Base-by-base conservation (phyloP, 1,139 yeast genomes). In the Taphrina deformans region DNA sequence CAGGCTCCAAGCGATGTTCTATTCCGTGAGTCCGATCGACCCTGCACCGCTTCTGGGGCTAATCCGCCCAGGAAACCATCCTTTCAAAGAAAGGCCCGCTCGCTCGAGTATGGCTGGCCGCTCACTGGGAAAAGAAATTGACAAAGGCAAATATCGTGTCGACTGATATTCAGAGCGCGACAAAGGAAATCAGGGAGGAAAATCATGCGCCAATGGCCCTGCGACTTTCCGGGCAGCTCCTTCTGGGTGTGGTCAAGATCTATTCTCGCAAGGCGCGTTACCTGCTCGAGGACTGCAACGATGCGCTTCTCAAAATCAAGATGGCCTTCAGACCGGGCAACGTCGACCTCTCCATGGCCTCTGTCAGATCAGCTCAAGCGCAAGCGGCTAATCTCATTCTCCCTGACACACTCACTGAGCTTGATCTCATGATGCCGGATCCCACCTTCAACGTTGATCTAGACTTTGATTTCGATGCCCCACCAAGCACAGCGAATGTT, bases 31-130 rank as follows among this genome's bases (percentile, higher is more conserved):
- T 1, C 27, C 41, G 18, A n/a, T 6, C 10, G 33, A 29, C 10
- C 33, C 9, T 29, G 9, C 33, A 29, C 10, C n/a, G 3, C 41
- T 2, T 2, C 2, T 31, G 14, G 35, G 9, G 35, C 5, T 14
- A 31, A 40, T n/a, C 45, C 10, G n/a, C n/a, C 40, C 67, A 72
- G 29, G 72, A 70, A 65, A 62, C 69, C 23, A 68, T 70, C 27
- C 71, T 70, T 46, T 67, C 64, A 10, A n/a, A 35, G 31, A 59
- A 87, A 73, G 95, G 96, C 2, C 96, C 96, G 1, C 78, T 91
- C 71, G 96, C 96, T 4, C 88, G 87, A 70, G 93, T 90, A 16
- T 92, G 97, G 97, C 81, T 92, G 65, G 97, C 97, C 1, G 93
- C 97, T 38, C 91, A 89, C 74, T 82, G 89, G 76, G 96, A 89